A percentile compares a stretch with the other conserved stretches of the same genome.
Evolutionary conservation across 106 monocot genomes (phyloP).

Genomic region (Agapanthus africanus): DNA sequence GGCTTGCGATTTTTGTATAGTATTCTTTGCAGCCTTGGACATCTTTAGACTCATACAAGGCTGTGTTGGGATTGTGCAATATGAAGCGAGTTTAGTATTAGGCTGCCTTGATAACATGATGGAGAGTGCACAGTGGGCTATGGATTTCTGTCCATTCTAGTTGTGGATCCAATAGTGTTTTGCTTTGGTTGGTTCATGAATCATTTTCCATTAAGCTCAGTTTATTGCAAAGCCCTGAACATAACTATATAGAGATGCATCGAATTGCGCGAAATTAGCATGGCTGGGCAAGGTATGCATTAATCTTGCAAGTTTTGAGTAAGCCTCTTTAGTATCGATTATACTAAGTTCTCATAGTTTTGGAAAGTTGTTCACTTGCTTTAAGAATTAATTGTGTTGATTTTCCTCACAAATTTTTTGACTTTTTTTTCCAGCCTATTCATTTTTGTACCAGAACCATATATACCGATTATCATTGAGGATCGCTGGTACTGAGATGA

Average conservation of each 20-base stretch:
- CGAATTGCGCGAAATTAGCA: background rate
- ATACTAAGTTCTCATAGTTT: background rate
- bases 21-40: conserved; percentile 13
- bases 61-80: background rate
- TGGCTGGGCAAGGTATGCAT: conserved; percentile 1
- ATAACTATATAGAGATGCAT: background rate
- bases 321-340: background rate
- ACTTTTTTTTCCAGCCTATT: background rate
- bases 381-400: background rate
- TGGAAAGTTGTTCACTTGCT: background rate
- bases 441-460: background rate
- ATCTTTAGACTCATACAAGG: too few relatives aligned
- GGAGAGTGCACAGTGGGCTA: background rate
- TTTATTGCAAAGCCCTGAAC: background rate
- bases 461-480: background rate
- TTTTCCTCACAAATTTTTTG: conserved; percentile 1
- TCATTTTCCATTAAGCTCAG: conserved; percentile 9
- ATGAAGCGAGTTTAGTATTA: conserved; percentile 7
- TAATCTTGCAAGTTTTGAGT: background rate
- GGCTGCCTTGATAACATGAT: conserved; percentile 1
- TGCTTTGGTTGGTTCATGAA: conserved; percentile 2
- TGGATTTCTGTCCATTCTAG: conserved; percentile 6
- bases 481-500: background rate
- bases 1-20: conserved; percentile 19
- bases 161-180: background rate